Evolutionary conservation across 2,329 filamentous ascomycete genomes (phyloP).

Genomic region (Colletotrichum eleusines): DNA sequence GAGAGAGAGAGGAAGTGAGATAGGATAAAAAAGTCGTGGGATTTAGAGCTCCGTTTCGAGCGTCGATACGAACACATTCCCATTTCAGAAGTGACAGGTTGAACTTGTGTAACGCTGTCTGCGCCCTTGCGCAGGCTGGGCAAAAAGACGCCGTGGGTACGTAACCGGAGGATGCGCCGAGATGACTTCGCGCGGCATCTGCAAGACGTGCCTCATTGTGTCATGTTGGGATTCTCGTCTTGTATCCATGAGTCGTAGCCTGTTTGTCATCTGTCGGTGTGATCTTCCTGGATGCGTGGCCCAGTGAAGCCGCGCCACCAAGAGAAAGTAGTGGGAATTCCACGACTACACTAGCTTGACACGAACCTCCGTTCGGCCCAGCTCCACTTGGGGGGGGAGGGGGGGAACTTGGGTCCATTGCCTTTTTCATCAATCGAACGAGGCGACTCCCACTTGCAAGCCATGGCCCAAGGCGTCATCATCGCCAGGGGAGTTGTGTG

Average conservation of each 20-base stretch:
- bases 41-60: conserved; percentile 25
- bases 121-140: conserved; percentile 20
- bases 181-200: not conserved
- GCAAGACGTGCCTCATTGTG: conserved; percentile 18
- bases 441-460: conserved; percentile 21
- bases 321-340: conserved; percentile 12
- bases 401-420: conserved; percentile 12
- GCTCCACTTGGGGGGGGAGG: conserved; percentile 36
- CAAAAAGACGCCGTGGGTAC: conserved; percentile 28
- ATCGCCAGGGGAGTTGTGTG: not conserved
- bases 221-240: conserved; percentile 1
- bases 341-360: not conserved
- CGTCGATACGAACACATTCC: conserved; percentile 24
- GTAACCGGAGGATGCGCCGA: conserved; percentile 25
- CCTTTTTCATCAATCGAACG: conserved; percentile 17
- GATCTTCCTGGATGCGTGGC: not conserved
- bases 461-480: conserved; percentile 28
- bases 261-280: conserved; percentile 1
- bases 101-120: conserved; percentile 7
- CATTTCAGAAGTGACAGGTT: conserved; percentile 22
- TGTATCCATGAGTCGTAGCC: not conserved
- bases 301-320: not conserved
- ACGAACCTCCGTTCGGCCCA: conserved; percentile 6
- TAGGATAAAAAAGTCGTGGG: not conserved
- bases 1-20: not conserved